Percentiles rank a stretch among this genome's conserved stretches.
These are phyloP conservation scores for Cercospora berteroae DNA, from an alignment of 2,329 filamentous ascomycete genomes.

Conservation along the genomic window DNA sequence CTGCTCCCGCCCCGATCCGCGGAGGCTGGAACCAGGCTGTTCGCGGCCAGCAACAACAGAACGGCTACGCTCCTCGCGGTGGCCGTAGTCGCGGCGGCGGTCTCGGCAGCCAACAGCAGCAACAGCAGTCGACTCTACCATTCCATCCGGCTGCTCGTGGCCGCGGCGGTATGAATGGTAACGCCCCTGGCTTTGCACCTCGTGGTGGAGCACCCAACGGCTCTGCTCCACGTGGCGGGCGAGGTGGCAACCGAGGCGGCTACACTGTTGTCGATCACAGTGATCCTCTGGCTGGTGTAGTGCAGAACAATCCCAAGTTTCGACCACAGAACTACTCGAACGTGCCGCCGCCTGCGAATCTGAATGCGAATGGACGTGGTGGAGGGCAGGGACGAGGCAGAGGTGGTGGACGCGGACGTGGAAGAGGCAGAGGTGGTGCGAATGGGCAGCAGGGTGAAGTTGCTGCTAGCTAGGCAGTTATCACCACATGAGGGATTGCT, in stretches of 20 bases:
- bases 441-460: not conserved
- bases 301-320: slow-evolving; percentile 57
- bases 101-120: slow-evolving; percentile 30
- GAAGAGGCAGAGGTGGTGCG: slow-evolving; percentile 18
- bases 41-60: slow-evolving; percentile 45
- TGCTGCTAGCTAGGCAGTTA: not conserved
- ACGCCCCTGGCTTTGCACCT: slow-evolving; percentile 21
- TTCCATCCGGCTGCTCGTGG: slow-evolving; percentile 37
- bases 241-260: slow-evolving; percentile 41
- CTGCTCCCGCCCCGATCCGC: slow-evolving; percentile 56
- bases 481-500: not conserved
- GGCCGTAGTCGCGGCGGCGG: slow-evolving; percentile 42
- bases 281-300: slow-evolving; percentile 54
- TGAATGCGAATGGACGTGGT: slow-evolving; percentile 45
- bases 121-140: slow-evolving; percentile 39
- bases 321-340: slow-evolving; percentile 53
- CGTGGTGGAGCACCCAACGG: slow-evolving; percentile 23
- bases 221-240: slow-evolving; percentile 23
- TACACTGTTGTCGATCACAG: slow-evolving; percentile 50
- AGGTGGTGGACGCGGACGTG: slow-evolving; percentile 25
- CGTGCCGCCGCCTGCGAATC: slow-evolving; percentile 58
- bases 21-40: slow-evolving; percentile 60
- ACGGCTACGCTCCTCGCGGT: slow-evolving; percentile 33
- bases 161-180: slow-evolving; percentile 36
- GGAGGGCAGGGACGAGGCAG: slow-evolving; percentile 26